Evolutionary conservation across 768 basidiomycete genomes (phyloP).

Genomic region (Suillus hirtellus): DNA sequence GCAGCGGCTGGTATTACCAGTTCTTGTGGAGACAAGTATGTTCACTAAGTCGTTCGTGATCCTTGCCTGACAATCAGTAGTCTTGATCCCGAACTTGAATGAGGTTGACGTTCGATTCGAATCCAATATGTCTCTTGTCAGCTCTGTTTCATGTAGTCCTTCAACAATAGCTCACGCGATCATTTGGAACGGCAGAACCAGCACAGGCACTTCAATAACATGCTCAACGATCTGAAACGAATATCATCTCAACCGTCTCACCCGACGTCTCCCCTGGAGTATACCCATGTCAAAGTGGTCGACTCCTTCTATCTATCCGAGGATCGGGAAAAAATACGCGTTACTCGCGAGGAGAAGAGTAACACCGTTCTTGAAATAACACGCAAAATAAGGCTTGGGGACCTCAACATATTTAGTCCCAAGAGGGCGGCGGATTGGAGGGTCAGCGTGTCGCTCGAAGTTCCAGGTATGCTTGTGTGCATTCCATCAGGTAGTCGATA

Average conservation of each 20-base stretch:
- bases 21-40: conserved; percentile 84
- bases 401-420: conserved; percentile 86
- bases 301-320: conserved; percentile 74
- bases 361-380: conserved; percentile 63
- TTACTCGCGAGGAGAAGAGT: conserved; percentile 81
- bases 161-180: conserved; percentile 17
- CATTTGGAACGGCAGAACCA: conserved; percentile 56
- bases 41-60: conserved; percentile 19
- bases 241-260: conserved; percentile 53
- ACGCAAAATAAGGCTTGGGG: conserved; percentile 80
- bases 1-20: conserved; percentile 64
- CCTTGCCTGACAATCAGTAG: conserved; percentile 39
- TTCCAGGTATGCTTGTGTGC: conserved; percentile 60
- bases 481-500: conserved; percentile 2
- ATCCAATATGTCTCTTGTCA: conserved; percentile 88
- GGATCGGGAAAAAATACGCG: conserved; percentile 65
- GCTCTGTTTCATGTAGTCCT: conserved; percentile 25
- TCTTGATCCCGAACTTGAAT: conserved; percentile 55
- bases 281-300: conserved; percentile 74
- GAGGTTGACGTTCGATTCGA: conserved; percentile 73
- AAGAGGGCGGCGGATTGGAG: conserved; percentile 87
- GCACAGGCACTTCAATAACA: conserved; percentile 81
- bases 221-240: conserved; percentile 81
- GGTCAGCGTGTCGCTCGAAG: conserved; percentile 89
- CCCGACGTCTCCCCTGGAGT: conserved; percentile 60